Conservation (phyloP, 1,139 yeast genomes). For the Candida tunisiensis region DNA sequence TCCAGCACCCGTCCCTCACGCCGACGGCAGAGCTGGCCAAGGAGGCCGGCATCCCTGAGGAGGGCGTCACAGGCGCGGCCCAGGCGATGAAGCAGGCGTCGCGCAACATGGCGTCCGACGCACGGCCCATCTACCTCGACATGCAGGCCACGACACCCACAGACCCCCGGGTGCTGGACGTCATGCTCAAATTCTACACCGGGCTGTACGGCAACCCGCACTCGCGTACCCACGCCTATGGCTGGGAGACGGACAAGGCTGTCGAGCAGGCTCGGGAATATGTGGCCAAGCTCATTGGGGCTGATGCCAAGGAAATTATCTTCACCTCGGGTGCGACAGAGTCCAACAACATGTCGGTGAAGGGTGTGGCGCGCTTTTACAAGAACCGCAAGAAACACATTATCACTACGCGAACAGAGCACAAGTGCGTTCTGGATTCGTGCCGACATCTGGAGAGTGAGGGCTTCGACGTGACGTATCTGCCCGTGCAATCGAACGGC, state of each 20-base stretch:
- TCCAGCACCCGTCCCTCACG: no score
- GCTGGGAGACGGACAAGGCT: constrained; percentile 95
- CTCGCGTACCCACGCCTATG: constrained; percentile 93
- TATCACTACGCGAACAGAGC: constrained; percentile 93
- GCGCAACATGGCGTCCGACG: no score
- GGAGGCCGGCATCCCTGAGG: no score
- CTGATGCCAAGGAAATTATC: constrained; percentile 92
- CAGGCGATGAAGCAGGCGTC: no score
- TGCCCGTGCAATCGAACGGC: constrained; percentile 74
- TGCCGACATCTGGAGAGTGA: constrained; percentile 92
- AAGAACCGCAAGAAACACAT: constrained; percentile 80
- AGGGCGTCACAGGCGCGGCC: no score
- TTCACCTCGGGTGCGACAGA: constrained; percentile 98
- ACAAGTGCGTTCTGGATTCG: constrained; percentile 93
- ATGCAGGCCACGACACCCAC: constrained; percentile 81
- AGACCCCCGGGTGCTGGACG: constrained; percentile 91
- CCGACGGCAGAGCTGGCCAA: no score
- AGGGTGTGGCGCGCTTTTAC: constrained; percentile 92
- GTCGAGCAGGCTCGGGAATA: constrained; percentile 76
- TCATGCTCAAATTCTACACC: constrained; percentile 82
- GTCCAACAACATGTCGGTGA: constrained; percentile 82
- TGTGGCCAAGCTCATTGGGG: constrained; percentile 70
- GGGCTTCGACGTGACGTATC: constrained; percentile 89
- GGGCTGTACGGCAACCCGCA: constrained; percentile 97
- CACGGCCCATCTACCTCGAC: constrained; percentile 11